phyloP scores from a whole-genome alignment of 352 stramenopile species.

The Globisporangium canariense region DNA sequence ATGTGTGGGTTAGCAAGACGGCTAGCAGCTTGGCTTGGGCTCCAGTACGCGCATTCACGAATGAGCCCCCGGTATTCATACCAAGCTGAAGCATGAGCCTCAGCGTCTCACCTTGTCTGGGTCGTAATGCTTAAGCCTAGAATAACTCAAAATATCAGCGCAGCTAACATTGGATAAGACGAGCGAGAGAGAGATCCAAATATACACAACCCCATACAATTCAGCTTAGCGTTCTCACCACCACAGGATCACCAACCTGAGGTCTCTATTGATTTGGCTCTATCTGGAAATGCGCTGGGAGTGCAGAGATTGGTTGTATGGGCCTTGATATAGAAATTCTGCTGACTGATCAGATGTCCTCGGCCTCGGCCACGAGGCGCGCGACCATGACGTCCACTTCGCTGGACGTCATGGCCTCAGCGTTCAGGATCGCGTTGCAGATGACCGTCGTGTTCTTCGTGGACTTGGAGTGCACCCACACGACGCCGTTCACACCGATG shows the following conservation, averaged over 20 bases:
- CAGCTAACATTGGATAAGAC: not conserved
- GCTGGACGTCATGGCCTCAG: slow-evolving; percentile 77
- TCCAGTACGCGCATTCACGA: slow-evolving; percentile 3
- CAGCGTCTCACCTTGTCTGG: not conserved
- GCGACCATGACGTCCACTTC: slow-evolving; percentile 79
- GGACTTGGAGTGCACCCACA: slow-evolving; percentile 94
- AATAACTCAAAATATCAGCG: not conserved
- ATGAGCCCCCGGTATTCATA: slow-evolving; percentile 4
- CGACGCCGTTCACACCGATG: slow-evolving; percentile 93
- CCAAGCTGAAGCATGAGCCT: not conserved
- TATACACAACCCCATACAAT: not conserved
- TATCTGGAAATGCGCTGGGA: not conserved
- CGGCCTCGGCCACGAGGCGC: slow-evolving; percentile 56
- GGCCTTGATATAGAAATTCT: slow-evolving; percentile 6
- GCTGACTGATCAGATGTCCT: slow-evolving; percentile 29
- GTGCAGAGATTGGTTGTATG: not conserved
- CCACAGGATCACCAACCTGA: not conserved
- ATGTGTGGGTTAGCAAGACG: not conserved
- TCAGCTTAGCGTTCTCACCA: not conserved
- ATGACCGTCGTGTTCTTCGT: slow-evolving; percentile 84
- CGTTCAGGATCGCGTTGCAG: slow-evolving; percentile 87
- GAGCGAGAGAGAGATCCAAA: not conserved
- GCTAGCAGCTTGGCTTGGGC: slow-evolving; percentile 1
- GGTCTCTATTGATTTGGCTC: not conserved
- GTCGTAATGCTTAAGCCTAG: not conserved